phyloP scores from a whole-genome alignment of 345 rosid genomes.

The Dimocarpus longan region DNA sequence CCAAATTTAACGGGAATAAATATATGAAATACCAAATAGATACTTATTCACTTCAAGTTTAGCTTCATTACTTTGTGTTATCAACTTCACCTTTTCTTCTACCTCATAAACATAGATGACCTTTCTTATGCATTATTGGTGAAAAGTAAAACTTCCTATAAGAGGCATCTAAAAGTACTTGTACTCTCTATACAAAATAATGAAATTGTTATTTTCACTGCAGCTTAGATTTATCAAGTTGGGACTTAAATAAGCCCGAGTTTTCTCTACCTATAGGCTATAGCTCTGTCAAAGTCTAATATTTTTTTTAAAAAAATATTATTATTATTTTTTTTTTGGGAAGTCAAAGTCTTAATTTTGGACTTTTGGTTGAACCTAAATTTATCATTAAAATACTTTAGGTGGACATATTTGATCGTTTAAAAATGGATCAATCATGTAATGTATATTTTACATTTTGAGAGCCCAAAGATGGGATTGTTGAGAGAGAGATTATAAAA shows the following conservation, averaged over 20 bases:
- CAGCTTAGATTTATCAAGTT: neutral
- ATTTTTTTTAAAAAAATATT: too few species aligned
- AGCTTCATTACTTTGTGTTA: neutral
- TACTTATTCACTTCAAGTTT: neutral
- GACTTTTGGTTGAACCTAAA: too few species aligned
- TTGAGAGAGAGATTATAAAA: too few species aligned
- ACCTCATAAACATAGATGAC: neutral
- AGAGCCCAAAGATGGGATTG: too few species aligned
- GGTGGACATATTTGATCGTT: too few species aligned
- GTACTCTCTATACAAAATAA: neutral
- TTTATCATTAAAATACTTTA: too few species aligned
- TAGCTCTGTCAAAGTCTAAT: too few species aligned
- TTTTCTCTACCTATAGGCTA: too few species aligned
- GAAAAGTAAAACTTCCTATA: neutral
- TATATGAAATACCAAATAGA: slow-evolving; percentile 21
- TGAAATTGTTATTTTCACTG: neutral
- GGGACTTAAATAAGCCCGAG: neutral
- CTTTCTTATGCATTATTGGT: neutral
- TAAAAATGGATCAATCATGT: too few species aligned
- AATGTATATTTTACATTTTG: too few species aligned
- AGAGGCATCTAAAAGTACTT: neutral
- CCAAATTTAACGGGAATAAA: slow-evolving; percentile 41
- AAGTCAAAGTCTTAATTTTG: too few species aligned
- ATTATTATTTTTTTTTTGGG: too few species aligned
- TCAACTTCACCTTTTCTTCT: neutral